Evolutionary conservation across 2,329 filamentous ascomycete species (phyloP).

Genomic region (Talaromyces islandicus): DNA sequence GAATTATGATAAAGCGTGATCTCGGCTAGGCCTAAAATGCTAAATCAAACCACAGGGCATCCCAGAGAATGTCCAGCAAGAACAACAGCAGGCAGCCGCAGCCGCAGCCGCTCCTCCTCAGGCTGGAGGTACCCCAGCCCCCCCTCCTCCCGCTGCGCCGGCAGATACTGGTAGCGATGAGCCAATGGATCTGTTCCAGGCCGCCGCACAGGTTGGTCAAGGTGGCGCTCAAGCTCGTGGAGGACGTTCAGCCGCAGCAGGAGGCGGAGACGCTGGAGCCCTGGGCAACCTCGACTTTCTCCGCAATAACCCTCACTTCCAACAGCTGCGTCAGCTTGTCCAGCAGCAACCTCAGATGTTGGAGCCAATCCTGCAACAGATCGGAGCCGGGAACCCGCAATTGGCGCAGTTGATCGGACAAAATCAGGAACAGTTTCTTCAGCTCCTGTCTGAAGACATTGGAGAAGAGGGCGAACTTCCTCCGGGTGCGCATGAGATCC

Average conservation of each 20-base stretch:
- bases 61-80: slow-evolving; percentile 72
- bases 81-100: slow-evolving; percentile 52
- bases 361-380: slow-evolving; percentile 93
- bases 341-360: slow-evolving; percentile 98
- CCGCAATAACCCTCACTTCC: slow-evolving; percentile 93
- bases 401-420: slow-evolving; percentile 86
- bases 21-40: background rate
- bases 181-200: slow-evolving; percentile 84
- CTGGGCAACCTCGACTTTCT: slow-evolving; percentile 86
- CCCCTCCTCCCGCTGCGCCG: slow-evolving; percentile 32
- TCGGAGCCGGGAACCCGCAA: slow-evolving; percentile 89
- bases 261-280: slow-evolving; percentile 49
- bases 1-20: background rate
- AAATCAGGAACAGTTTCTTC: slow-evolving; percentile 89
- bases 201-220: slow-evolving; percentile 69
- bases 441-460: slow-evolving; percentile 78
- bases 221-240: slow-evolving; percentile 14
- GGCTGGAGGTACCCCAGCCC: slow-evolving; percentile 22
- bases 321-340: slow-evolving; percentile 92
- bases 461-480: slow-evolving; percentile 73
- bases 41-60: slow-evolving; percentile 62
- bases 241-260: slow-evolving; percentile 26
- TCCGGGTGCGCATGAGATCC: slow-evolving; percentile 81
- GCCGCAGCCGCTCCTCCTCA: slow-evolving; percentile 34
- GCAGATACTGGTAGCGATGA: slow-evolving; percentile 46